phyloP scores from a whole-genome alignment of 176 grass and related monocot genomes.

The Oryza punctata region DNA sequence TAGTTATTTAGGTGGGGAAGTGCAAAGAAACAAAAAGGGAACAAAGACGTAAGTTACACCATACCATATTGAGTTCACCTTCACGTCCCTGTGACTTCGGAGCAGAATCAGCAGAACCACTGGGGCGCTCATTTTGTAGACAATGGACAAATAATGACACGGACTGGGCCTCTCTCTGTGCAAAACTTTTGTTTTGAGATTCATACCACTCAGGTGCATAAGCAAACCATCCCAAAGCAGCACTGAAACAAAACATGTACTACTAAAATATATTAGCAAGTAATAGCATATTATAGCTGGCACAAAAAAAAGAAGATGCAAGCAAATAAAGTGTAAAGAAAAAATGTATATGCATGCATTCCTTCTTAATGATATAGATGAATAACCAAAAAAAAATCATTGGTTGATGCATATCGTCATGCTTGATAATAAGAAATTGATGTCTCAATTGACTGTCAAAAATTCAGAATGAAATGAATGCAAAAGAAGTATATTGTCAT shows the following conservation, averaged over 20 bases:
- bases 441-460: neutral
- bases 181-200: slow-evolving; percentile 85
- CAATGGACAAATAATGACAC: slow-evolving; percentile 92
- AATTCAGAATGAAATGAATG: neutral
- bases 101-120: slow-evolving; percentile 53
- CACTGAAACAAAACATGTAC: slow-evolving; percentile 54
- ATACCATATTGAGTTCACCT: slow-evolving; percentile 75
- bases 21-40: neutral
- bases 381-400: slow-evolving; percentile 6
- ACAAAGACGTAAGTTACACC: slow-evolving; percentile 27
- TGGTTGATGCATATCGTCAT: neutral
- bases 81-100: slow-evolving; percentile 67
- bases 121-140: slow-evolving; percentile 68
- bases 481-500: neutral
- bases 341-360: neutral
- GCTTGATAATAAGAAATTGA: slow-evolving; percentile 5
- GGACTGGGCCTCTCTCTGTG: slow-evolving; percentile 93
- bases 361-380: slow-evolving; percentile 11
- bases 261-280: slow-evolving; percentile 36
- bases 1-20: slow-evolving; percentile 14
- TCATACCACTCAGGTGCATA: slow-evolving; percentile 93
- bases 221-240: slow-evolving; percentile 99
- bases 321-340: neutral
- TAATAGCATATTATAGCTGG: slow-evolving; percentile 28
- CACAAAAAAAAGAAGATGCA: slow-evolving; percentile 33